phyloP scores from a whole-genome alignment of 192 early-diverging fungal species.

The Coemansia biformis region DNA sequence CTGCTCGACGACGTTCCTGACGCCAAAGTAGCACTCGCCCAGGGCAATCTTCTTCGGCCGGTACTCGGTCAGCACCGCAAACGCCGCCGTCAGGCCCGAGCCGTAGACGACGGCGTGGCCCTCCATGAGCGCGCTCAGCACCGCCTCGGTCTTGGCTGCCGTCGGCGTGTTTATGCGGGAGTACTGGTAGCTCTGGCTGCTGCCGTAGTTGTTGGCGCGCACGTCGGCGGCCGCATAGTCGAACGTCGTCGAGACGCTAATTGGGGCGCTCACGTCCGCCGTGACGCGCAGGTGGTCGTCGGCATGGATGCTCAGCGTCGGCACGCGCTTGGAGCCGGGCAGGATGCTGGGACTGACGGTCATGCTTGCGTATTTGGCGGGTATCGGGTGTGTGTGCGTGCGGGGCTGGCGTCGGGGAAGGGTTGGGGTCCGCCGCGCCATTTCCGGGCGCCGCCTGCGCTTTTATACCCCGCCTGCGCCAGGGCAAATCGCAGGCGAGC shows the following conservation, averaged over 20 bases:
- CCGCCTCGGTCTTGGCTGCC: constrained; percentile 50
- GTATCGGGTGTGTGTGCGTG: no score
- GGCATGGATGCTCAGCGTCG: constrained; percentile 54
- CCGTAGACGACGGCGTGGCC: constrained; percentile 60
- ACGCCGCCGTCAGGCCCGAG: constrained; percentile 56
- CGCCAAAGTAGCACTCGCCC: constrained; percentile 32
- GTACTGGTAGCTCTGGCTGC: constrained; percentile 49
- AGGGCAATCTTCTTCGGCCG: constrained; percentile 46
- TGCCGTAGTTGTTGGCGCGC: constrained; percentile 30
- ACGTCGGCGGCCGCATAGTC: constrained; percentile 18
- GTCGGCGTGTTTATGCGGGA: constrained; percentile 46
- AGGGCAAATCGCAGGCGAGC: no score
- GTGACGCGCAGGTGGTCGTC: constrained; percentile 41
- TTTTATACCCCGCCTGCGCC: no score
- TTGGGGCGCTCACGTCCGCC: constrained; percentile 51
- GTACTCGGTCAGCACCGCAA: constrained; percentile 52
- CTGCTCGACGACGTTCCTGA: constrained; percentile 24
- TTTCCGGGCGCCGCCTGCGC: no score
- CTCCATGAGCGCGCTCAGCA: constrained; percentile 52
- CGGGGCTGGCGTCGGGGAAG: no score
- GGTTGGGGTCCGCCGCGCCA: no score
- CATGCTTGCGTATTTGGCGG: no score
- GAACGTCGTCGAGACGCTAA: constrained; percentile 58
- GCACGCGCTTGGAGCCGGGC: constrained; percentile 10
- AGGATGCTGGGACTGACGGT: constrained; percentile 33